These are phyloP conservation scores for Aspergillus affinis DNA, from an alignment of 495 filamentous ascomycete genomes.

Conservation along the genomic window DNA sequence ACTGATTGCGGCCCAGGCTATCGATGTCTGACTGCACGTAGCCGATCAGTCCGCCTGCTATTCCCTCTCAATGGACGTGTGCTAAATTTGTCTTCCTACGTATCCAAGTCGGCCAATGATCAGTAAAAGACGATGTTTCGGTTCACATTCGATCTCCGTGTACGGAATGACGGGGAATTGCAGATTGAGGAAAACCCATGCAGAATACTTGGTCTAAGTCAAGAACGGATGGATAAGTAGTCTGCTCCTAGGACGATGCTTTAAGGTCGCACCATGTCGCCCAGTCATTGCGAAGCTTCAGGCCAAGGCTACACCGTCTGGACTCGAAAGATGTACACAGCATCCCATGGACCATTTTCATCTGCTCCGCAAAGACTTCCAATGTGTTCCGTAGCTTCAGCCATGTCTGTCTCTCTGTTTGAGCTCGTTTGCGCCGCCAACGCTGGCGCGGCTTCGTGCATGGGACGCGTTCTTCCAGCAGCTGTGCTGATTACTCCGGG, in stretches of 20 bases:
- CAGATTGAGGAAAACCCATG: neutral
- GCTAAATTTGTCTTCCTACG: neutral
- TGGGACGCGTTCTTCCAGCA: neutral
- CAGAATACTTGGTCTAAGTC: neutral
- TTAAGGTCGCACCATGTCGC: neutral
- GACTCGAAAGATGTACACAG: neutral
- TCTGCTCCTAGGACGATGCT: neutral
- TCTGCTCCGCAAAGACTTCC: neutral
- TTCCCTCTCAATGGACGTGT: neutral
- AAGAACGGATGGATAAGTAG: neutral
- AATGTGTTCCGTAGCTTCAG: neutral
- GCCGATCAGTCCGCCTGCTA: neutral
- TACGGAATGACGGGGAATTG: neutral
- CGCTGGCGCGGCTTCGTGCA: neutral
- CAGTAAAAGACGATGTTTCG: neutral
- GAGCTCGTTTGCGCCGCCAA: neutral
- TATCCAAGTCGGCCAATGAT: neutral
- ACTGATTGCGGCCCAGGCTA: neutral
- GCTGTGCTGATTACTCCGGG: neutral
- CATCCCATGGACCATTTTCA: neutral
- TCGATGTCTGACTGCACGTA: neutral
- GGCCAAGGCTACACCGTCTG: neutral
- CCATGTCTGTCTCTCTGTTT: neutral
- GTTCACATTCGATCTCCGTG: neutral
- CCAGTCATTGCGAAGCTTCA: neutral